Evolutionary conservation across 2,329 filamentous ascomycete species (phyloP).

Genomic region (Fusarium nematophilum): DNA sequence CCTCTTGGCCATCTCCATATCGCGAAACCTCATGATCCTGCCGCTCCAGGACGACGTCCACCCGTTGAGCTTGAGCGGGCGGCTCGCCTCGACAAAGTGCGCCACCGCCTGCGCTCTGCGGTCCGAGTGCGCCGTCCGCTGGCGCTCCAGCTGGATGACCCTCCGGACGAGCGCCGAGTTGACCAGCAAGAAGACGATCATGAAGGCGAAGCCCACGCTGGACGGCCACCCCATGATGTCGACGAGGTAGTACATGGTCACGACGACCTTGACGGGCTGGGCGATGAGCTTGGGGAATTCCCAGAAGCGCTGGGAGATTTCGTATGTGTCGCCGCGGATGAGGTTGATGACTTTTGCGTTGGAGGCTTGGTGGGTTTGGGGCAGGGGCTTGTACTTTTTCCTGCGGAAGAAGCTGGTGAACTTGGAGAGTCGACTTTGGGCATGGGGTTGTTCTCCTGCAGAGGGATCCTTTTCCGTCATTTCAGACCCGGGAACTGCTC

Average conservation of each 20-base stretch:
- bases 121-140: slow-evolving; percentile 80
- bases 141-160: slow-evolving; percentile 75
- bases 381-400: slow-evolving; percentile 24
- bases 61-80: slow-evolving; percentile 65
- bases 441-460: background rate
- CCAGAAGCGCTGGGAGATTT: slow-evolving; percentile 88
- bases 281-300: slow-evolving; percentile 82
- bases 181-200: slow-evolving; percentile 74
- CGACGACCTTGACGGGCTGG: slow-evolving; percentile 79
- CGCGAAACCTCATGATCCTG: slow-evolving; percentile 51
- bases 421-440: background rate
- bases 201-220: slow-evolving; percentile 76
- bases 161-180: slow-evolving; percentile 76
- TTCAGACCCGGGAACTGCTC: slow-evolving; percentile 53
- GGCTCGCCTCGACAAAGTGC: slow-evolving; percentile 88
- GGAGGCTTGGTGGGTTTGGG: slow-evolving; percentile 70
- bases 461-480: slow-evolving; percentile 49
- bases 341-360: slow-evolving; percentile 93
- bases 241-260: slow-evolving; percentile 73
- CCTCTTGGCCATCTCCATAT: slow-evolving; percentile 51
- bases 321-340: slow-evolving; percentile 84
- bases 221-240: slow-evolving; percentile 84
- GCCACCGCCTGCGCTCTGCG: slow-evolving; percentile 81
- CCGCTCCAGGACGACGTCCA: slow-evolving; percentile 53
- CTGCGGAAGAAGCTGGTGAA: slow-evolving; percentile 28